Evolutionary conservation across 805 yeast genomes (phyloP).

Genomic region (Diddensiella transvaalensis): DNA sequence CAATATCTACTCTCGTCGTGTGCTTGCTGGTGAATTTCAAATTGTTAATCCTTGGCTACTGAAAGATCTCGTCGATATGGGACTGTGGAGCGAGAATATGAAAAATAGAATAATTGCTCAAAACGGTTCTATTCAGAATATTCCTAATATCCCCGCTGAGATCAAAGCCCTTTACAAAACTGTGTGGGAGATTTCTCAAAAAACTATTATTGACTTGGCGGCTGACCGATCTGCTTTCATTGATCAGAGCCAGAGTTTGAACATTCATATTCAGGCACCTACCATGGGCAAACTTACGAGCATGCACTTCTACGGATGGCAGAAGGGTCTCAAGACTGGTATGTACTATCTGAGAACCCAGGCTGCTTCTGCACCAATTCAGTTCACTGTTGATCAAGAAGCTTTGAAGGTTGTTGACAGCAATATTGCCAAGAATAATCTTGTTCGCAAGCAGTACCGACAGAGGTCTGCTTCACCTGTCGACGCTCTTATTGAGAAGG

Average conservation of each 20-base stretch:
- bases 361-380: conserved; percentile 94
- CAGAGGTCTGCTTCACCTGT: conserved; percentile 8
- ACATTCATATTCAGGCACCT: conserved; percentile 78
- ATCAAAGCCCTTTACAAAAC: conserved; percentile 73
- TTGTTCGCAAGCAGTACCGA: conserved; percentile 25
- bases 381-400: conserved; percentile 64
- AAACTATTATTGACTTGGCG: conserved; percentile 74
- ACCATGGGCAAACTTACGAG: conserved; percentile 91
- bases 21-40: conserved; percentile 87
- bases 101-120: conserved; percentile 67
- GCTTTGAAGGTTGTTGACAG: conserved; percentile 16
- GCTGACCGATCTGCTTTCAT: conserved; percentile 66
- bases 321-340: conserved; percentile 94
- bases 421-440: conserved; percentile 15
- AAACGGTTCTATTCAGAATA: conserved; percentile 79
- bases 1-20: conserved; percentile 82
- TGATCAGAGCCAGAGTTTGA: conserved; percentile 90
- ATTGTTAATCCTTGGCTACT: conserved; percentile 79
- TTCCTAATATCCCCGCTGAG: conserved; percentile 65
- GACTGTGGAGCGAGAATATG: conserved; percentile 73
- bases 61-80: conserved; percentile 70
- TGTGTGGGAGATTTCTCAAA: conserved; percentile 91
- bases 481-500: conserved; percentile 8
- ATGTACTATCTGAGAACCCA: conserved; percentile 94
- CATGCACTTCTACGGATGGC: conserved; percentile 98